These are phyloP conservation scores for Amanita muscaria DNA, from an alignment of 768 basidiomycete genomes.

Conservation along the genomic window DNA sequence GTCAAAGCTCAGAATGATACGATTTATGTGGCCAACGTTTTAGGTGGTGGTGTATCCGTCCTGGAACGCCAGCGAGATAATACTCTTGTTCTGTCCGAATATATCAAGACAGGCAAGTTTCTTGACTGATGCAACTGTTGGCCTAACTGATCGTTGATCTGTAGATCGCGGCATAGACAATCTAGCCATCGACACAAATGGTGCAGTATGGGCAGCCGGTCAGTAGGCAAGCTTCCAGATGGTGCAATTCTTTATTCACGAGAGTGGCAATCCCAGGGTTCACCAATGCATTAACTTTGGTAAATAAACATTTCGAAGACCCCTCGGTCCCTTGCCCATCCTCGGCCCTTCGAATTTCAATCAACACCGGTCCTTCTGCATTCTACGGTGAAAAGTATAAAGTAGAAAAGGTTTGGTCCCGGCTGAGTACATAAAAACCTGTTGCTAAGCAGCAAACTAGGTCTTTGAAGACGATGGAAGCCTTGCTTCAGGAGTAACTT, in stretches of 20 bases:
- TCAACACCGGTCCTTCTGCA: slow-evolving; percentile 40
- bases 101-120: slow-evolving; percentile 40
- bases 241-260: not conserved
- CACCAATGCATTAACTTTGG: slow-evolving; percentile 27
- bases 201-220: slow-evolving; percentile 59
- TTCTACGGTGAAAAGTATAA: slow-evolving; percentile 48
- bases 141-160: not conserved
- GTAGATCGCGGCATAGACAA: slow-evolving; percentile 53
- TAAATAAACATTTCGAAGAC: slow-evolving; percentile 32
- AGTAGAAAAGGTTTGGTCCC: slow-evolving; percentile 41
- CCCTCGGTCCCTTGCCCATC: slow-evolving; percentile 35
- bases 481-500: slow-evolving; percentile 47
- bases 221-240: slow-evolving; percentile 8
- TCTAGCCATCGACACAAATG: slow-evolving; percentile 47
- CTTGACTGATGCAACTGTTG: no score
- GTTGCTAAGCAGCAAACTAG: slow-evolving; percentile 23
- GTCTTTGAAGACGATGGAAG: slow-evolving; percentile 62
- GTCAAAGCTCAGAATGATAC: slow-evolving; percentile 48
- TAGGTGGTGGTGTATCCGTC: slow-evolving; percentile 38
- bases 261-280: slow-evolving; percentile 32
- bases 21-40: slow-evolving; percentile 46
- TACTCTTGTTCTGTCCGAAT: slow-evolving; percentile 44
- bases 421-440: not conserved
- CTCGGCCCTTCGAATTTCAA: slow-evolving; percentile 41
- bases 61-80: slow-evolving; percentile 54